These are phyloP conservation scores for Alternaria arborescens DNA, from an alignment of 2,329 filamentous ascomycete genomes.

Conservation along the genomic window DNA sequence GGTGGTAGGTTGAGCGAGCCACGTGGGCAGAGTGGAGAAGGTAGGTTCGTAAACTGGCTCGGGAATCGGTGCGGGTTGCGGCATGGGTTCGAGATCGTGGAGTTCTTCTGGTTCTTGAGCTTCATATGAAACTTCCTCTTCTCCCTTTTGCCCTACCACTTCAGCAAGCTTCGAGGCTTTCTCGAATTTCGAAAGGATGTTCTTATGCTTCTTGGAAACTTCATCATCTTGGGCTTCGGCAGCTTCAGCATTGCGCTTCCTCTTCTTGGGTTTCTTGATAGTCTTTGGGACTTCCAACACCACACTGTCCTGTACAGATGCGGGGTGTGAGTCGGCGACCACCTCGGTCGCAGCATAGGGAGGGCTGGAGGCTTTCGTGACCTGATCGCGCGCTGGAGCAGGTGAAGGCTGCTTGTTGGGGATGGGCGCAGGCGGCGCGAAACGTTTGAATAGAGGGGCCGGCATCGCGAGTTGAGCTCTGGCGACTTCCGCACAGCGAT, in stretches of 20 bases:
- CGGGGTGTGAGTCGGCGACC: constrained; percentile 3
- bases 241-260: constrained; percentile 40
- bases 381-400: background rate
- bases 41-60: constrained; percentile 67
- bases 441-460: constrained; percentile 57
- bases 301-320: constrained; percentile 14
- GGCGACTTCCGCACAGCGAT: background rate
- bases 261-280: constrained; percentile 48
- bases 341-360: background rate
- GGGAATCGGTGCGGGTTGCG: constrained; percentile 74
- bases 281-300: constrained; percentile 19
- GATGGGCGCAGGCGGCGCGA: constrained; percentile 51
- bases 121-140: constrained; percentile 48
- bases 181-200: constrained; percentile 57
- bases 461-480: constrained; percentile 50
- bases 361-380: constrained; percentile 7
- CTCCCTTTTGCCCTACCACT: constrained; percentile 23
- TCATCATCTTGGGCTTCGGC: constrained; percentile 39
- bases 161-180: constrained; percentile 48
- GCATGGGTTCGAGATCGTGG: constrained; percentile 80
- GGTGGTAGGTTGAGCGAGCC: constrained; percentile 79
- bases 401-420: constrained; percentile 15
- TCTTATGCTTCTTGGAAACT: constrained; percentile 47
- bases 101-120: constrained; percentile 54
- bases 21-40: constrained; percentile 81